Conservation (phyloP, 2,329 filamentous ascomycete genomes). For the Hymenoscyphus salicellus region DNA sequence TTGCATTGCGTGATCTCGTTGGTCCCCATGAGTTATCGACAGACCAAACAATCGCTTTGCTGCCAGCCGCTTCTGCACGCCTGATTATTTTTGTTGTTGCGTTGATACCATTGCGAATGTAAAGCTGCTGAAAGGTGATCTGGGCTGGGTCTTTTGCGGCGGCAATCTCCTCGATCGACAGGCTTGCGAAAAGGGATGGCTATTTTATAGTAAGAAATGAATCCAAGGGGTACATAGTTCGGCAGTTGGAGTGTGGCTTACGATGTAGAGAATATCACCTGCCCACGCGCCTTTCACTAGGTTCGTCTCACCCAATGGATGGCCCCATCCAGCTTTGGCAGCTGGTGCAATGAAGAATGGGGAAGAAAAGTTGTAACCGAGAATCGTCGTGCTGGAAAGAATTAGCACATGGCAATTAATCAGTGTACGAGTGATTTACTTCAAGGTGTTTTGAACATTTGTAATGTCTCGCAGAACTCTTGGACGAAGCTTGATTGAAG, state of each 20-base stretch:
- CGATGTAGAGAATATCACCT: conserved; percentile 15
- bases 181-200: conserved; percentile 11
- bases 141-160: conserved; percentile 13
- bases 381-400: conserved; percentile 20
- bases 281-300: conserved; percentile 38
- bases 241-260: not conserved
- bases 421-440: too few relatives aligned
- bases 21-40: conserved; percentile 10
- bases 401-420: too few relatives aligned
- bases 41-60: conserved; percentile 11
- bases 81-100: not conserved
- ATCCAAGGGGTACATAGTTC: too few relatives aligned
- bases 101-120: not conserved
- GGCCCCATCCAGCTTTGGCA: conserved; percentile 35
- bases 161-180: conserved; percentile 20
- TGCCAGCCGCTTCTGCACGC: not conserved
- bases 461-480: conserved; percentile 42
- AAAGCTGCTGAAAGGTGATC: conserved; percentile 21
- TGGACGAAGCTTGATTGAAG: conserved; percentile 47
- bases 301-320: conserved; percentile 36
- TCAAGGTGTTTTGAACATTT: conserved; percentile 30
- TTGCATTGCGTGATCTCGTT: conserved; percentile 7
- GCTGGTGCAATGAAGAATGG: conserved; percentile 40
- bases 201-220: not conserved
- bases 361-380: conserved; percentile 39